Base-by-base conservation (phyloP, 768 basidiomycete species). In the Cystofilobasidium bisporidii region DNA sequence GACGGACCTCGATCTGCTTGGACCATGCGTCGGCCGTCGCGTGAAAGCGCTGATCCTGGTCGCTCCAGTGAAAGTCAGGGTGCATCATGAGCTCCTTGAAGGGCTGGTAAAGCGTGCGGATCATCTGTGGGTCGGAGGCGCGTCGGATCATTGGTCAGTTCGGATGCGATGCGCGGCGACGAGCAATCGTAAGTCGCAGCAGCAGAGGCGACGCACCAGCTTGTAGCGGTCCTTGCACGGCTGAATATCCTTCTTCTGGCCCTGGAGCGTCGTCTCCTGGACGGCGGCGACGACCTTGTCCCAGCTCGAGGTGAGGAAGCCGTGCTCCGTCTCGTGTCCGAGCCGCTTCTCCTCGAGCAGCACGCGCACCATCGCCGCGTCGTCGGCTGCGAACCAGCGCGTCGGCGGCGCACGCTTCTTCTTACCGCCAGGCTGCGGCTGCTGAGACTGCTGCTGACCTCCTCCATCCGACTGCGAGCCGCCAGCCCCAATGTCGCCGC, bases 321-420 rank as follows among this genome's bases (percentile, higher is more conserved):
- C 57, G 28, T 58, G n/a, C 38, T 58, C 57, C 15, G 57, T 58
- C 57, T 58, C 57, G 57, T 58, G 32, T 15, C 57, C 57, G 32
- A 9, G 20, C 11, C 57, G 32, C 38, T 58, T 58, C 57, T 58
- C 57, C 2, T 30, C 32, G 9, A 58, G 38, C 20, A 58, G 57
- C 38, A 58, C 57, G 17, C 57, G 32, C 20, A 38, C 28, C 57
- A 58, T 58, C 3, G 57, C 57, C 10, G 57, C 57, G 38, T 58
- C 57, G 26, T 58, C 57, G 20, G 57, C 57, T 9, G 57, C 32
- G 32, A 58, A 38, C 57, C 57, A 58, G 20, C 57, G 32, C 20
- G 32, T 33, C 17, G 57, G 57, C 4, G 57, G 24, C 26, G 57
- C 57, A 22, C 57, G 32, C 28, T 58, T 58, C 28, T 58, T 58